Base-by-base conservation (phyloP, 768 basidiomycete species). In the Phylloporus sp. region DNA sequence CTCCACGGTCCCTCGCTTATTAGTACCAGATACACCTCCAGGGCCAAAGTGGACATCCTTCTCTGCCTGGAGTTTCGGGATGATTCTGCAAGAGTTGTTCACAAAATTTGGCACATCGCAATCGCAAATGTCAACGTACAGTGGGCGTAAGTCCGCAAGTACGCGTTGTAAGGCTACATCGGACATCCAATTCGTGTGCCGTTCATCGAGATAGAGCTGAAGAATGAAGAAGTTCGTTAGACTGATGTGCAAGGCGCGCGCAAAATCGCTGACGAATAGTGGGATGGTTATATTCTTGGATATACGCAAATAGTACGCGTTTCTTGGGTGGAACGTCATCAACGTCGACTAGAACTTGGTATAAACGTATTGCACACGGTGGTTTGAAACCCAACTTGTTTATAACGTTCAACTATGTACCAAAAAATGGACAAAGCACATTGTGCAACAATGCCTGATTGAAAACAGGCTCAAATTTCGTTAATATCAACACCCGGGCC, bases 121-220 rank as follows among this genome's bases (percentile, higher is more conserved):
- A 34, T 29, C n/a, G 20, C 17, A 22, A 6, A 46, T 36, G 48
- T 33, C 46, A 14, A 56, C 72, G 42, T 31, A 80, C 90, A 82
- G 71, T 48, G 86, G 84, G 53, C 86, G 77, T 38, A 96, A 65
- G 63, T 91, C 90, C 9, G 78, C 75, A 3, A 96, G 74, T 15
- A 95, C 87, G 56, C 81, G 78, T 58, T 92, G 90, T 3, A 95
- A 71, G 33, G 86, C 74, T 21, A 66, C 56, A 56, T 95, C 91
- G 6, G 85, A 81, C 91, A 96, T 95, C 93, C 93, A 96, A 45
- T 81, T 75, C 14, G 88, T 66, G 70, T 96, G 93, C 10, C 80
- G 77, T 53, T 90, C 89, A 60, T 96, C 93, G 23, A 96, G 78
- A 65, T 93, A 94, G 5, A 93, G 68, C 84, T 86, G 51, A 42